These are phyloP conservation scores for Penicillium pulvis DNA, from an alignment of 495 filamentous ascomycete genomes.

Conservation along the genomic window DNA sequence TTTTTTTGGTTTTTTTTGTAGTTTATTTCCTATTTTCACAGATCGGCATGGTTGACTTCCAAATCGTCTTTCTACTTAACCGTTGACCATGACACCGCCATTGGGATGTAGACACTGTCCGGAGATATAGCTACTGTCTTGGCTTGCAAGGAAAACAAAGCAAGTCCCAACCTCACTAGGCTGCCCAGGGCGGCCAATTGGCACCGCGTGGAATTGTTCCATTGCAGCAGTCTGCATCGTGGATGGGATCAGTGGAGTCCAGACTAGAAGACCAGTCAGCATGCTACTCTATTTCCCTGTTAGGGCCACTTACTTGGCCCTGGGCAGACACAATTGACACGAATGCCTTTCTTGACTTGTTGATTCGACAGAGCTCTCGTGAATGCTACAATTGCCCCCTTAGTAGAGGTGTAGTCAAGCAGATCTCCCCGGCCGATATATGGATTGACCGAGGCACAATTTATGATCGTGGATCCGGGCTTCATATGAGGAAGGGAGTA, in stretches of 20 bases:
- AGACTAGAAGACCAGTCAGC: slow-evolving; percentile 48
- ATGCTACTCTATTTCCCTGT: background rate
- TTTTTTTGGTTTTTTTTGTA: background rate
- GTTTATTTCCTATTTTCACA: slow-evolving; percentile 7
- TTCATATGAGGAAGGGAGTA: slow-evolving; percentile 77
- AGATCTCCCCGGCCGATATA: slow-evolving; percentile 83
- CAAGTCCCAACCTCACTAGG: slow-evolving; percentile 80
- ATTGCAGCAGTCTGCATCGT: slow-evolving; percentile 73
- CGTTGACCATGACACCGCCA: slow-evolving; percentile 63
- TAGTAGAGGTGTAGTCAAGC: slow-evolving; percentile 82
- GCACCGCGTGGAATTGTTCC: slow-evolving; percentile 68
- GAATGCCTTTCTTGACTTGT: slow-evolving; percentile 69
- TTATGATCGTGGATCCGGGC: slow-evolving; percentile 77
- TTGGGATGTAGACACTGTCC: slow-evolving; percentile 67
- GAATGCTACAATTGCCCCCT: slow-evolving; percentile 82
- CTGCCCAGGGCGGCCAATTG: slow-evolving; percentile 79
- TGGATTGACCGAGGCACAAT: slow-evolving; percentile 78
- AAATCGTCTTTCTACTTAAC: slow-evolving; percentile 34
- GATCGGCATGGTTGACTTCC: background rate
- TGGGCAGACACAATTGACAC: slow-evolving; percentile 79
- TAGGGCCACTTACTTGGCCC: slow-evolving; percentile 57
- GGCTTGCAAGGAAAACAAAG: slow-evolving; percentile 81
- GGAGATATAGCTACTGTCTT: slow-evolving; percentile 72
- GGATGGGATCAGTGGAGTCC: slow-evolving; percentile 80
- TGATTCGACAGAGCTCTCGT: slow-evolving; percentile 79